Base-by-base conservation (phyloP, 352 stramenopile genomes). In the Pythium graminicola region DNA sequence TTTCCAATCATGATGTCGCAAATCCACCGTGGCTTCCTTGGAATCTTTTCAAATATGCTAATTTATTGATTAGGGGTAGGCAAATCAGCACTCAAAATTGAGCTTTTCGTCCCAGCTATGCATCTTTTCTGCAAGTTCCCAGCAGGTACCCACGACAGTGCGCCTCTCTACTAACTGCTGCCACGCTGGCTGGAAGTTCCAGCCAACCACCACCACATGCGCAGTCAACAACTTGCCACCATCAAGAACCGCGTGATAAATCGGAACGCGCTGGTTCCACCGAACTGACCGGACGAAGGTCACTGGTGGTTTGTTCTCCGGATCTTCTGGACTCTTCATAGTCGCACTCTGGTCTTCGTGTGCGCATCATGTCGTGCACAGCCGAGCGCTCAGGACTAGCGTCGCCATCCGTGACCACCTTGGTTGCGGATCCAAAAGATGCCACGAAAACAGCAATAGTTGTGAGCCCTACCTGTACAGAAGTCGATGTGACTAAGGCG, bases 361-460 rank as follows among this genome's bases (percentile, higher is more conserved):
- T 29, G n/a, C n/a, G n/a, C n/a, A 1, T 45, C 49, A 56, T 56
- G 49, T 36, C 33, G 27, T 62, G 54, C 31, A 16, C 16, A 4
- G 47, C 33, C 22, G n/a, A 11, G 14, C 49, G 48, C 23, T 62
- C 54, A 4, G 54, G 54, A 13, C 31, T 62, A 27, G 22, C 23
- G 22, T 28, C 45, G 28, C 54, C 54, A 7, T 35, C 2, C 7
- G 40, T 31, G 10, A 8, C 38, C 16, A 56, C 46, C 29, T 32
- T 62, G 19, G 46, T 49, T 17, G 47, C 40, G 22, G 54, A 55
- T 16, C 54, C 54, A 8, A 13, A 1, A 24, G 31, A 32, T 17
- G 24, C 44, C 4, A 54, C 39, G 17, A 32, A 22, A 6, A 45
- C 39, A 7, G 54, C 54, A 32, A 23, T 56, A 1, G 39, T 56